These are phyloP conservation scores for Xylaria acuta DNA, from an alignment of 495 filamentous ascomycete species.

Conservation along the genomic window DNA sequence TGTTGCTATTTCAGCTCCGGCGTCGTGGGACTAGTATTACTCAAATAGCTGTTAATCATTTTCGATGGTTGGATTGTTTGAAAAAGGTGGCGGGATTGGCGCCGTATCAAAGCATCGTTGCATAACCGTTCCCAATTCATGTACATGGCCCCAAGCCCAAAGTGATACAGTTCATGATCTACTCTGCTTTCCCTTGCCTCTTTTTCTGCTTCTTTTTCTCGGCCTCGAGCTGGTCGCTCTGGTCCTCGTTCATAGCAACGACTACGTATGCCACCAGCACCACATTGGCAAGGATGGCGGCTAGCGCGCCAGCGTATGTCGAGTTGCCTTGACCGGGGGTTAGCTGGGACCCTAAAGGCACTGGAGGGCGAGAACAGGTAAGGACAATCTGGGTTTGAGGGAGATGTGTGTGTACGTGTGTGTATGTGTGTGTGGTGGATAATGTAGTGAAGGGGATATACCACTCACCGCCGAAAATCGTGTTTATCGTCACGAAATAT, in stretches of 20 bases:
- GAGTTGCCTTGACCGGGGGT: constrained; percentile 65
- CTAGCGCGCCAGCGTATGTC: constrained; percentile 81
- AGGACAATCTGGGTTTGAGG: neutral
- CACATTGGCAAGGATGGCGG: constrained; percentile 88
- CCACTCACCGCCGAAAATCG: constrained; percentile 74
- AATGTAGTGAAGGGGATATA: neutral
- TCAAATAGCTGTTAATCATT: neutral
- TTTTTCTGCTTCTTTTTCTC: constrained; percentile 37
- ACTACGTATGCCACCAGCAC: constrained; percentile 90
- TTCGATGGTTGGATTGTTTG: neutral
- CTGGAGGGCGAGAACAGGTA: neutral
- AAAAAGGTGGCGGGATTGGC: neutral
- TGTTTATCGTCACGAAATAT: constrained; percentile 82
- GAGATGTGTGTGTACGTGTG: neutral
- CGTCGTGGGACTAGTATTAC: too few relatives aligned
- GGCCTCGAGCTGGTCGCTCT: constrained; percentile 56
- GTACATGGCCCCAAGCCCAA: neutral
- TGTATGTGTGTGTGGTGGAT: neutral
- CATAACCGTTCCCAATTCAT: neutral
- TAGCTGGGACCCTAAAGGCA: neutral
- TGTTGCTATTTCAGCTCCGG: neutral
- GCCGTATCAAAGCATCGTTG: neutral
- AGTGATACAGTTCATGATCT: constrained; percentile 5
- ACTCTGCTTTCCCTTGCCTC: constrained; percentile 22
- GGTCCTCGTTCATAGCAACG: constrained; percentile 91